Evolutionary conservation across 768 basidiomycete species (phyloP).

Genomic region (Hericium rajendrae): DNA sequence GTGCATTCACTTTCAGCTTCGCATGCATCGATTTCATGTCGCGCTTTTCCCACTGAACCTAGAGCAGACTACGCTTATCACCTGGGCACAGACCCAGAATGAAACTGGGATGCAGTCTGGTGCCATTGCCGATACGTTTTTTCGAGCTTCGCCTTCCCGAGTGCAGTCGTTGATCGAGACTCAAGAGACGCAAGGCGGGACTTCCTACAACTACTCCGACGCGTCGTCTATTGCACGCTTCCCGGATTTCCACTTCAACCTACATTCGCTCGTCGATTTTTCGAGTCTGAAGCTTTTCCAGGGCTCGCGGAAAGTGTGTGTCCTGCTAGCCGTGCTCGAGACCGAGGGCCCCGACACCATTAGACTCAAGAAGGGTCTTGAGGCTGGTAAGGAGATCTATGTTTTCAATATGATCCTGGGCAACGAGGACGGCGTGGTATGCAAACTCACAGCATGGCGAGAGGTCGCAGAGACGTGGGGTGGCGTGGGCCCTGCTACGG

Average conservation of each 20-base stretch:
- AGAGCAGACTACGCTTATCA: constrained; percentile 7
- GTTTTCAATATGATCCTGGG: constrained; percentile 65
- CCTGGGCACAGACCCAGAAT: constrained; percentile 9
- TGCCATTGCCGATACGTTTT: constrained; percentile 9
- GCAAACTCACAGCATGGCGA: constrained; percentile 72
- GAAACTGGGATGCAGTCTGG: not conserved
- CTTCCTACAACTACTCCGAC: constrained; percentile 50
- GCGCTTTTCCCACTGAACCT: not conserved
- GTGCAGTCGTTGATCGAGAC: constrained; percentile 1
- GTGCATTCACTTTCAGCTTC: not conserved
- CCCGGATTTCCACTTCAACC: constrained; percentile 64
- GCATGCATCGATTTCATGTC: not conserved
- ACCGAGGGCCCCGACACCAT: constrained; percentile 69
- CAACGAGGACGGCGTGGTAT: constrained; percentile 59
- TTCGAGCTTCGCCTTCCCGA: constrained; percentile 10
- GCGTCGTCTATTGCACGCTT: constrained; percentile 65
- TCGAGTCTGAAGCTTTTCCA: constrained; percentile 23
- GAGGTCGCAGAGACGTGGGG: constrained; percentile 71
- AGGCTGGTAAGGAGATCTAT: constrained; percentile 61
- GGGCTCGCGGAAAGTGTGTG: constrained; percentile 34
- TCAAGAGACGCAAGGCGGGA: constrained; percentile 28
- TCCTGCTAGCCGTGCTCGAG: constrained; percentile 63
- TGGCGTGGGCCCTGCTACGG: constrained; percentile 31
- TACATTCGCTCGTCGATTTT: constrained; percentile 49
- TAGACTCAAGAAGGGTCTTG: constrained; percentile 53